Conservation (phyloP, 2,329 filamentous ascomycete genomes). For the Plectosphaerella plurivora region DNA sequence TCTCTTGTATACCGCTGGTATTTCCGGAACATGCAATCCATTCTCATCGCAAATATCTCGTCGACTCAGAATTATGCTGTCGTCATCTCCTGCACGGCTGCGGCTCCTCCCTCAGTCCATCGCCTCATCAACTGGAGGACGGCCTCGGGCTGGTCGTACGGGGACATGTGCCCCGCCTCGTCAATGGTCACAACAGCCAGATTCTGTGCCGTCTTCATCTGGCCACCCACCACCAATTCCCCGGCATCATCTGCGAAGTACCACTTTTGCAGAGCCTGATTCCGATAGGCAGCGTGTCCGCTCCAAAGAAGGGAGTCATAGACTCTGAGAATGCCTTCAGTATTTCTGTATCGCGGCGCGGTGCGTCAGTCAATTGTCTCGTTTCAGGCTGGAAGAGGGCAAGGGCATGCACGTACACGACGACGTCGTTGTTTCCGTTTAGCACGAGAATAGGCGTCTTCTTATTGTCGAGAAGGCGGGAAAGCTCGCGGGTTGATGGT, state of each 20-base stretch:
- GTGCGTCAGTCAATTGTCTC: background rate
- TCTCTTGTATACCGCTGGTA: too few species aligned
- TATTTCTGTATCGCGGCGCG: background rate
- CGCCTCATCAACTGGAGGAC: background rate
- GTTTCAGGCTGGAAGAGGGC: background rate
- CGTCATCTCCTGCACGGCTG: too few species aligned
- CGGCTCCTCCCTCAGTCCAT: background rate
- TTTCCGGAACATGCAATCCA: too few species aligned
- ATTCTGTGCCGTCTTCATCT: conserved; percentile 1
- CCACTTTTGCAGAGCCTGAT: background rate
- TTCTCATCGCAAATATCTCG: too few species aligned
- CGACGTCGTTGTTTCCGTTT: conserved; percentile 4
- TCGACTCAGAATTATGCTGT: too few species aligned
- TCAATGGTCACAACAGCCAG: conserved; percentile 3
- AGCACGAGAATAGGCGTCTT: conserved; percentile 1
- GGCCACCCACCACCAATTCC: background rate
- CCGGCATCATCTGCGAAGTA: background rate
- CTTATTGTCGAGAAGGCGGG: background rate
- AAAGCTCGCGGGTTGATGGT: background rate
- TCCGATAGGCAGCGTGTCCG: background rate
- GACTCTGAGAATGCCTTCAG: background rate
- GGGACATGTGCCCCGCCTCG: conserved; percentile 5
- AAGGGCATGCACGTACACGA: background rate
- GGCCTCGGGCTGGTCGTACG: conserved; percentile 1
- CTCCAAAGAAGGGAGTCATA: background rate